Percentiles rank a stretch among this genome's conserved stretches.
These are phyloP conservation scores for Aurinia saxatilis DNA, from an alignment of 345 rosid genomes.

Conservation along the genomic window DNA sequence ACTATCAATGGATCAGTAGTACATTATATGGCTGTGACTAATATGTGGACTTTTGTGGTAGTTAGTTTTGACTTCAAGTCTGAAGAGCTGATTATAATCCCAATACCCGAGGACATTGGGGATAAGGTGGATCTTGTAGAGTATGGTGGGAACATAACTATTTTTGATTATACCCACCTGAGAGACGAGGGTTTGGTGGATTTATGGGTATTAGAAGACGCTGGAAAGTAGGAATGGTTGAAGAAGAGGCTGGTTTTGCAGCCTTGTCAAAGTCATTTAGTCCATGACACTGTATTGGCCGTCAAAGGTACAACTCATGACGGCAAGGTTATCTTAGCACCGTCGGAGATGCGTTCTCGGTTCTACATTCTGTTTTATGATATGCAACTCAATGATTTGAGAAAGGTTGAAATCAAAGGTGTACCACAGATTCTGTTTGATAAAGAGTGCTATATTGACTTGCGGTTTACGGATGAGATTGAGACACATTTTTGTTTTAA, in stretches of 20 bases:
- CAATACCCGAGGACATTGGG: not conserved
- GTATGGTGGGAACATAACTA: not conserved
- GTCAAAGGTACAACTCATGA: constrained; percentile 1
- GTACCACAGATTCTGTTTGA: not conserved
- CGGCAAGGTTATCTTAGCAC: constrained; percentile 7
- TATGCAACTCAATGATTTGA: not conserved
- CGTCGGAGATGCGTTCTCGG: not conserved
- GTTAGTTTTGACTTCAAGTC: constrained; percentile 4
- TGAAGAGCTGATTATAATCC: not conserved
- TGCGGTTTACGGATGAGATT: not conserved
- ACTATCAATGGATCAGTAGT: not conserved
- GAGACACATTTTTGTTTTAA: not conserved
- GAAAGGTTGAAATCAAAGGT: constrained; percentile 7
- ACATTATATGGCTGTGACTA: not conserved
- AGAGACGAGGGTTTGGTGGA: not conserved
- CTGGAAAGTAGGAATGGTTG: not conserved
- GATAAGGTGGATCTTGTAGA: not conserved
- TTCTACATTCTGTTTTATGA: constrained; percentile 5
- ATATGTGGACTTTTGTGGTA: not conserved
- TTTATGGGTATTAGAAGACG: not conserved
- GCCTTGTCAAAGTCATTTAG: constrained; percentile 11
- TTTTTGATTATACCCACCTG: not conserved
- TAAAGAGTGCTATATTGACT: not conserved
- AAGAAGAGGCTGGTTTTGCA: not conserved
- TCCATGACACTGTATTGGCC: not conserved